These are phyloP conservation scores for Gossypium trilobum DNA, from an alignment of 441 rosid species.

Conservation along the genomic window DNA sequence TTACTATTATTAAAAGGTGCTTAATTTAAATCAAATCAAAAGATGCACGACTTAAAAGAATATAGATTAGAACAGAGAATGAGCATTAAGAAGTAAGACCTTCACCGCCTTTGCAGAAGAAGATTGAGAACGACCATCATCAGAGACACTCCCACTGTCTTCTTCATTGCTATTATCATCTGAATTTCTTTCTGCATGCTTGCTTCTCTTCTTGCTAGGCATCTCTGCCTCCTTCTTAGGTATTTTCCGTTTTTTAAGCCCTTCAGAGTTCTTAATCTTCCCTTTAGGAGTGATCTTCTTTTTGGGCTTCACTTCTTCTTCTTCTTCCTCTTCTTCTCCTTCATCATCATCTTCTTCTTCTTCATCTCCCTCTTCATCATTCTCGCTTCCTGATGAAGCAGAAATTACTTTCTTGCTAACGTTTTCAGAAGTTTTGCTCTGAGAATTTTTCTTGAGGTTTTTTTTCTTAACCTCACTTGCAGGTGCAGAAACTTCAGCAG, in stretches of 20 bases:
- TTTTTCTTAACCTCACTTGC: constrained; percentile 33
- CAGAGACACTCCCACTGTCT: constrained; percentile 35
- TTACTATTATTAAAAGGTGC: constrained; percentile 17
- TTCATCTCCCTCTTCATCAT: constrained; percentile 27
- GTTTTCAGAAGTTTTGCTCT: constrained; percentile 30
- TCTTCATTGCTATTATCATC: constrained; percentile 39
- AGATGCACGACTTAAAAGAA: constrained; percentile 8
- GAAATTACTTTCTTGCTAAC: constrained; percentile 27
- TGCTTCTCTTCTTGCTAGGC: constrained; percentile 43
- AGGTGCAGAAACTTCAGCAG: constrained; percentile 39
- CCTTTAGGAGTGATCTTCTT: constrained; percentile 38
- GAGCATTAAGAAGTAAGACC: constrained; percentile 30
- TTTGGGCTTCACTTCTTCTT: constrained; percentile 40
- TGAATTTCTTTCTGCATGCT: constrained; percentile 32
- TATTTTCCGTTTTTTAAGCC: constrained; percentile 48
- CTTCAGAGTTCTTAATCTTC: constrained; percentile 39
- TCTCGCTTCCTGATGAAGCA: constrained; percentile 38
- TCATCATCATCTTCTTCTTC: constrained; percentile 42
- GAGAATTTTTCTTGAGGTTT: constrained; percentile 28
- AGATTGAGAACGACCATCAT: constrained; percentile 41
- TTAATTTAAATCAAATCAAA: constrained; percentile 10
- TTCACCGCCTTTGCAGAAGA: constrained; percentile 45
- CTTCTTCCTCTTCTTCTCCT: constrained; percentile 36
- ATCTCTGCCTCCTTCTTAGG: constrained; percentile 38
- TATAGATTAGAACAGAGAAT: background rate